Evolutionary conservation across 164 flowering plant genomes (phyloP).

Genomic region (Sextonia rubra): DNA sequence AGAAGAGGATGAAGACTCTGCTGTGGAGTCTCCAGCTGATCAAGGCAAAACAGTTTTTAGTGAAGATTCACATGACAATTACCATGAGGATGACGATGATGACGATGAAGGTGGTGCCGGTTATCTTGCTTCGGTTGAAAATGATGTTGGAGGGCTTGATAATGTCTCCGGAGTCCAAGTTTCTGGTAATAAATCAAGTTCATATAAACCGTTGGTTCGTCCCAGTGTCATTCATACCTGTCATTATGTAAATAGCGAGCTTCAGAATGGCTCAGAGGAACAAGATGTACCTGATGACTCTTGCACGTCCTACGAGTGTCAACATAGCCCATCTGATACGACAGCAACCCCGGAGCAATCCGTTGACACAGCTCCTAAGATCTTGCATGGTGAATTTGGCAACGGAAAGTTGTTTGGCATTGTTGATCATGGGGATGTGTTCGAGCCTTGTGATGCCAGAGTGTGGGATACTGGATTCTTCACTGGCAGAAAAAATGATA

Average conservation of each 20-base stretch:
- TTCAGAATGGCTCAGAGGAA: constrained; percentile 19
- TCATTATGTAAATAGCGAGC: constrained; percentile 5
- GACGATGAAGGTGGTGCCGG: constrained; percentile 9
- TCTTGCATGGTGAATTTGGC: constrained; percentile 16
- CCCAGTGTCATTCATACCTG: background rate
- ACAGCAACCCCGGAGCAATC: constrained; percentile 19
- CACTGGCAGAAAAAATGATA: constrained; percentile 23
- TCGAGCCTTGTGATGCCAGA: constrained; percentile 41
- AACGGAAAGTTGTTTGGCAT: constrained; percentile 8
- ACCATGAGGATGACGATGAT: constrained; percentile 12
- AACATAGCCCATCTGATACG: constrained; percentile 15
- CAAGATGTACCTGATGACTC: constrained; percentile 40
- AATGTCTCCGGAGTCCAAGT: constrained; percentile 7
- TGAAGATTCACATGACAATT: constrained; percentile 10
- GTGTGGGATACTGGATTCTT: constrained; percentile 44
- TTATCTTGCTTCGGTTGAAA: constrained; percentile 15
- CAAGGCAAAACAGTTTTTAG: constrained; percentile 9
- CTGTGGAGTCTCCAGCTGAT: constrained; percentile 33
- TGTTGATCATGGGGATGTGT: constrained; percentile 22
- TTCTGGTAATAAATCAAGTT: background rate
- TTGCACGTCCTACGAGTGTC: constrained; percentile 35
- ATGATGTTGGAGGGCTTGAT: constrained; percentile 20
- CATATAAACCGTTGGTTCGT: background rate
- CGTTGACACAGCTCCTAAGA: background rate
- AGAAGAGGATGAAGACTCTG: constrained; percentile 42